Conservation (phyloP, 1,284 basidiomycete species). For the Sporisorium exsertum region DNA sequence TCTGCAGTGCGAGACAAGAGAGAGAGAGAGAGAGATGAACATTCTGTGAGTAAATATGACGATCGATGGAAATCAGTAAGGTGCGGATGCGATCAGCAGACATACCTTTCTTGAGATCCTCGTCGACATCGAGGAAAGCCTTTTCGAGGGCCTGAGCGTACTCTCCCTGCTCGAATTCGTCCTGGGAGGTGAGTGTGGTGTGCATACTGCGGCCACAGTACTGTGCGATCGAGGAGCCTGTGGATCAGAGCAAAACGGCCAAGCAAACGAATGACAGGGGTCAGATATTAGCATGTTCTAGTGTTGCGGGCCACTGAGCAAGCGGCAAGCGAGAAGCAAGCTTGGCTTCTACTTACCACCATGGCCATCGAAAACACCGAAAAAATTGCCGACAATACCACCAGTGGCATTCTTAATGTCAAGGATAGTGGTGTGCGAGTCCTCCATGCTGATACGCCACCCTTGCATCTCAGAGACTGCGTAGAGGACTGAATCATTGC, state of each 20-base stretch:
- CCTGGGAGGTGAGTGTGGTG: constrained; percentile 79
- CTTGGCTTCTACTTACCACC: constrained; percentile 78
- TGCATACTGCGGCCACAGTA: constrained; percentile 92
- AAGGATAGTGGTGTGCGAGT: constrained; percentile 88
- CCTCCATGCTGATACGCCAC: constrained; percentile 99
- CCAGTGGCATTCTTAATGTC: constrained; percentile 50
- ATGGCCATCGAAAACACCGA: constrained; percentile 98
- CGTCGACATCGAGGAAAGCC: constrained; percentile 93
- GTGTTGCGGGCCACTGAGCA: neutral
- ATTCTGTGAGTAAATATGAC: neutral
- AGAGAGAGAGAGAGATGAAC: neutral
- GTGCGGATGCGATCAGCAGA: neutral
- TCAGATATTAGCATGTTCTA: neutral
- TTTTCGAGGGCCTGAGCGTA: constrained; percentile 85
- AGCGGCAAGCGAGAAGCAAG: neutral
- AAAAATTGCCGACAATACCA: constrained; percentile 76
- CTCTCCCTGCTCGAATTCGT: constrained; percentile 78
- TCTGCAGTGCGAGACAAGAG: constrained; percentile 72
- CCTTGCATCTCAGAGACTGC: constrained; percentile 98
- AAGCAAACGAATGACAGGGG: neutral
- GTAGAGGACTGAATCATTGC: constrained; percentile 82
- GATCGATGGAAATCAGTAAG: neutral
- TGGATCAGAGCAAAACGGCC: neutral
- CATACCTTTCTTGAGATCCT: constrained; percentile 86
- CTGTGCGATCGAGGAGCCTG: constrained; percentile 87